Evolutionary conservation across 192 early-diverging fungal species (phyloP).

Genomic region (Gigaspora rosea): DNA sequence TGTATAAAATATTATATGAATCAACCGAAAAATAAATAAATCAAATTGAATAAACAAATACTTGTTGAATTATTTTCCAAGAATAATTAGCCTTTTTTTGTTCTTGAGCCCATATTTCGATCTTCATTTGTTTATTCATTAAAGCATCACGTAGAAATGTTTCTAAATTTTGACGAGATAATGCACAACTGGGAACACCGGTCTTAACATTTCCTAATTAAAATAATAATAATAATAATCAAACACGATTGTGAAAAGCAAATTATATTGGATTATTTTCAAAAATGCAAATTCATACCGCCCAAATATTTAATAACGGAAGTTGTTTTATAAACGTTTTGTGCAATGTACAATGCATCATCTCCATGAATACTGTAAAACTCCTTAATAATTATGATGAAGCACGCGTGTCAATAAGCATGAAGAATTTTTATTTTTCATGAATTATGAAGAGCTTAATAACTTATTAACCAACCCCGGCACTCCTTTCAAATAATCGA

Average conservation of each 20-base stretch:
- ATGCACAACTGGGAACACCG: conserved; percentile 74
- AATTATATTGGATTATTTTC: neutral
- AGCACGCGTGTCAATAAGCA: neutral
- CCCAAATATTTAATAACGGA: conserved; percentile 90
- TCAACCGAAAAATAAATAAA: neutral
- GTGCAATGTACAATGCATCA: conserved; percentile 87
- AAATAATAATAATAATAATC: neutral
- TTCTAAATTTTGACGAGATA: conserved; percentile 77
- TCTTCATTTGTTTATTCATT: conserved; percentile 67
- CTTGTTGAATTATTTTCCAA: conserved; percentile 54
- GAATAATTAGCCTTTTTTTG: conserved; percentile 38
- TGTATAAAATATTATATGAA: neutral
- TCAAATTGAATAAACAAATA: neutral
- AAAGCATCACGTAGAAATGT: conserved; percentile 80
- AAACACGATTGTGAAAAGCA: neutral
- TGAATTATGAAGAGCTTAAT: neutral
- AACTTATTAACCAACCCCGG: conserved; percentile 43
- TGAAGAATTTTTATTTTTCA: neutral
- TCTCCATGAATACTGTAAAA: conserved; percentile 91
- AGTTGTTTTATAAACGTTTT: conserved; percentile 85
- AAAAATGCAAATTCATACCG: conserved; percentile 41
- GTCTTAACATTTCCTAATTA: conserved; percentile 47
- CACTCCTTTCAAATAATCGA: conserved; percentile 71
- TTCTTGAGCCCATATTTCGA: conserved; percentile 82
- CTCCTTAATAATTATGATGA: conserved; percentile 39